Evolutionary conservation across 306 rosid genomes (phyloP).

Genomic region (Oxytropis ochrocephala): DNA sequence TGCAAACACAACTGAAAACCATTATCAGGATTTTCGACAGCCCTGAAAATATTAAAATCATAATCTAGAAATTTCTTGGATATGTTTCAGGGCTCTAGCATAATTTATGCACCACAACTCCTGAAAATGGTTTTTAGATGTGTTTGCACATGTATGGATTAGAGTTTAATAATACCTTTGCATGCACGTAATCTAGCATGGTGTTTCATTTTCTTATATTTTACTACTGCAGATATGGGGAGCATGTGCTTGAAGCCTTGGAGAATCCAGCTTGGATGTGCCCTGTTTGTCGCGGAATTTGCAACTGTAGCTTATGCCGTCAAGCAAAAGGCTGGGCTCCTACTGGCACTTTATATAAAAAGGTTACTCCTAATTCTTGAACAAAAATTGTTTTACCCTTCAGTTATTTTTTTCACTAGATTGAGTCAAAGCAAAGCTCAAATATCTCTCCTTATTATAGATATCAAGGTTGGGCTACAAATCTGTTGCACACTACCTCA

Average conservation of each 20-base stretch:
- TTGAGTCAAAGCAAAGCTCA: constrained; percentile 17
- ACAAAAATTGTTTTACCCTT: constrained; percentile 3
- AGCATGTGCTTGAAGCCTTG: constrained; percentile 81
- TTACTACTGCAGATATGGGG: constrained; percentile 70
- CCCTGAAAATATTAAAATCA: not conserved
- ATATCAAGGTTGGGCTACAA: constrained; percentile 56
- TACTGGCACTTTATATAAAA: constrained; percentile 70
- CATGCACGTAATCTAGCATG: not conserved
- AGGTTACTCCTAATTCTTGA: constrained; percentile 42
- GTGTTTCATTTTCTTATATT: not conserved
- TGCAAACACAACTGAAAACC: not conserved
- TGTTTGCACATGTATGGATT: not conserved
- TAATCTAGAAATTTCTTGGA: not conserved
- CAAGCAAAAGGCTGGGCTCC: constrained; percentile 88
- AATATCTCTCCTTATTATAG: constrained; percentile 34
- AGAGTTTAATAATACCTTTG: not conserved
- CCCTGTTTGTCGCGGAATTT: constrained; percentile 91
- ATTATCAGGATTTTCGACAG: not conserved
- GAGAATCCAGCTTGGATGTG: constrained; percentile 70
- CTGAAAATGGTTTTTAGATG: not conserved
- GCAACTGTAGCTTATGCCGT: constrained; percentile 96
- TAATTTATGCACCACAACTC: not conserved
- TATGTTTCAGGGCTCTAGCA: not conserved
- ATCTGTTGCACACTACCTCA: constrained; percentile 96
- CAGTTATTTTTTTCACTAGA: not conserved